phyloP scores from a whole-genome alignment of 202 grass and related monocot genomes.

The Setaria italica region DNA sequence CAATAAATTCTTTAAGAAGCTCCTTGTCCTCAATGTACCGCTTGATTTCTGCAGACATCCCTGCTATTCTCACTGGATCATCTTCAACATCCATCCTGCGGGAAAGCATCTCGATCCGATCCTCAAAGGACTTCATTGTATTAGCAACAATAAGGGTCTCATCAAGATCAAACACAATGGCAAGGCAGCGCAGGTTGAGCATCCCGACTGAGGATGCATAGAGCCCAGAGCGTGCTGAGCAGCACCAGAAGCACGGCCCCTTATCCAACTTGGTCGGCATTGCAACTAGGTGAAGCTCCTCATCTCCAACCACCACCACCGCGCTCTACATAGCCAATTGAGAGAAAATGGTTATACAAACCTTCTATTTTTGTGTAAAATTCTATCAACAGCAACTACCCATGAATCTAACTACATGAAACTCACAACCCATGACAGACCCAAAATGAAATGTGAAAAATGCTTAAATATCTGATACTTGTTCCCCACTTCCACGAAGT shows the following conservation, averaged over 20 bases:
- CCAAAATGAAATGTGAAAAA: slow-evolving; percentile 8
- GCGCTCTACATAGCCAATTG: slow-evolving; percentile 68
- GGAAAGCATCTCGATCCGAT: slow-evolving; percentile 75
- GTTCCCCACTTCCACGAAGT: background rate
- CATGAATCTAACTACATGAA: slow-evolving; percentile 4
- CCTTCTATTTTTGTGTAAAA: background rate
- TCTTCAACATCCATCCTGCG: slow-evolving; percentile 77
- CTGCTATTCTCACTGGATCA: slow-evolving; percentile 71
- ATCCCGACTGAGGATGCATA: slow-evolving; percentile 78
- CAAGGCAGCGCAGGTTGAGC: slow-evolving; percentile 88
- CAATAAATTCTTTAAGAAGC: slow-evolving; percentile 87
- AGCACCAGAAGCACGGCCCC: slow-evolving; percentile 94
- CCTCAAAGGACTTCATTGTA: slow-evolving; percentile 94
- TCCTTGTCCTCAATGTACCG: slow-evolving; percentile 88
- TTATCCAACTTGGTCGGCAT: slow-evolving; percentile 85
- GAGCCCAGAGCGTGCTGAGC: slow-evolving; percentile 68
- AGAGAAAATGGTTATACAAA: background rate
- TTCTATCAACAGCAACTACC: slow-evolving; percentile 19
- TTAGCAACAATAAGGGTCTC: slow-evolving; percentile 97
- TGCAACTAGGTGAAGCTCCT: slow-evolving; percentile 93
- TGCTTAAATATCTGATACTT: background rate
- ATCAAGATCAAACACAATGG: slow-evolving; percentile 97
- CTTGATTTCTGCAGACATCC: slow-evolving; percentile 95
- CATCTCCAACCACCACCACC: slow-evolving; percentile 74
- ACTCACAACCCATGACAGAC: background rate